Conservation (phyloP, 345 rosid genomes). For the Aquilaria sinensis region DNA sequence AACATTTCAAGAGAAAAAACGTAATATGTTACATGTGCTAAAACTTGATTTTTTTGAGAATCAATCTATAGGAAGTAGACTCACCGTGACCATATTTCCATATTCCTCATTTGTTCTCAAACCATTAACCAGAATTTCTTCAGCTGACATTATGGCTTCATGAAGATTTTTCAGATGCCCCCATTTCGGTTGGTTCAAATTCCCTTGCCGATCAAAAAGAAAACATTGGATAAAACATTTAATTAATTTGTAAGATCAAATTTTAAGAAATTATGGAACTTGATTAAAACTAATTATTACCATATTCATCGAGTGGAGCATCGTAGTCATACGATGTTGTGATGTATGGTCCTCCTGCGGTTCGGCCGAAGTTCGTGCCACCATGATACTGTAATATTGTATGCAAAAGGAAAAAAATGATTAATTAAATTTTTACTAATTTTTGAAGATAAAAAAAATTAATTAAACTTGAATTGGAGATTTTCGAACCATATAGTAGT, state of each 20-base stretch:
- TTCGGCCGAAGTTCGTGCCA: conserved; percentile 40
- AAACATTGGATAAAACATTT: background rate
- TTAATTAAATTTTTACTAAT: background rate
- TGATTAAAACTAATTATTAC: background rate
- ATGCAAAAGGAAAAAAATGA: background rate
- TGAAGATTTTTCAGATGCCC: conserved; percentile 25
- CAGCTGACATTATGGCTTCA: background rate
- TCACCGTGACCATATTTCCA: too few species aligned
- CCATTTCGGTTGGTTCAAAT: conserved; percentile 23
- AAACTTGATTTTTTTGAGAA: too few species aligned
- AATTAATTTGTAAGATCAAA: background rate
- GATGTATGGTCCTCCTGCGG: conserved; percentile 41
- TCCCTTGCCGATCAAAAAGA: conserved; percentile 13
- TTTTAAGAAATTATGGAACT: background rate
- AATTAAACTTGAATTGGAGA: too few species aligned
- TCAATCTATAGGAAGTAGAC: too few species aligned
- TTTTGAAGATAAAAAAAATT: background rate
- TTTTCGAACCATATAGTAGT: conserved; percentile 43
- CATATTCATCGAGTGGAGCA: conserved; percentile 41
- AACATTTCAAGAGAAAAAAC: background rate
- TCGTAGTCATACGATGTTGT: conserved; percentile 37
- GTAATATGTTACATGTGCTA: too few species aligned
- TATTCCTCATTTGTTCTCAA: too few species aligned
- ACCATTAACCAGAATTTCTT: conserved; percentile 6
- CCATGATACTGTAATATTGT: conserved; percentile 33